Evolutionary conservation across 257 asterid species (phyloP).

Genomic region (Nicotiana tomentosiformis): DNA sequence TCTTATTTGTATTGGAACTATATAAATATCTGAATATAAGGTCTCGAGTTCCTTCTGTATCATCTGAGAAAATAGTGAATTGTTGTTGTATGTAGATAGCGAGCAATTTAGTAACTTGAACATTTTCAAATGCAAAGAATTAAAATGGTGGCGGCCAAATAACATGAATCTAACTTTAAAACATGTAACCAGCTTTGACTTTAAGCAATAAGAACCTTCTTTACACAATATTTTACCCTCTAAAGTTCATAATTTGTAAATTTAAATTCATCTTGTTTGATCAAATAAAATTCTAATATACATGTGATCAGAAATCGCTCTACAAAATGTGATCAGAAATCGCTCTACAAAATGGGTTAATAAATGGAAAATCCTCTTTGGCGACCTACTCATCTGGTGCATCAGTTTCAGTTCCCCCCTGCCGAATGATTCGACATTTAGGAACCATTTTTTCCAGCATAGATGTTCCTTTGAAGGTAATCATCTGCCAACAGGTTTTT

Average conservation of each 20-base stretch:
- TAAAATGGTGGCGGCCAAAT: no score
- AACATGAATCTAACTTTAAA: not conserved
- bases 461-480: conserved; percentile 72
- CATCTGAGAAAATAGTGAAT: no score
- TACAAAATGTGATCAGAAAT: not conserved
- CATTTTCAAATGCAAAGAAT: no score
- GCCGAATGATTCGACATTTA: conserved; percentile 46
- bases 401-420: conserved; percentile 37
- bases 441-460: conserved; percentile 84
- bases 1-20: no score
- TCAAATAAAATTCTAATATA: not conserved
- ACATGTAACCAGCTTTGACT: not conserved
- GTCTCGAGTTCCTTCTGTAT: no score
- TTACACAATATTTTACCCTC: not conserved
- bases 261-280: not conserved
- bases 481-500: conserved; percentile 87
- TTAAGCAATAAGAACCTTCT: not conserved
- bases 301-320: not conserved
- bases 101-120: no score
- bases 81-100: no score
- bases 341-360: not conserved
- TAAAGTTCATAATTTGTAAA: not conserved
- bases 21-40: no score
- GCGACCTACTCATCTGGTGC: not conserved
- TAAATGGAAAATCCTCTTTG: not conserved